Evolutionary conservation across 352 stramenopile genomes (phyloP).

Genomic region (Phytophthora pinifolia): DNA sequence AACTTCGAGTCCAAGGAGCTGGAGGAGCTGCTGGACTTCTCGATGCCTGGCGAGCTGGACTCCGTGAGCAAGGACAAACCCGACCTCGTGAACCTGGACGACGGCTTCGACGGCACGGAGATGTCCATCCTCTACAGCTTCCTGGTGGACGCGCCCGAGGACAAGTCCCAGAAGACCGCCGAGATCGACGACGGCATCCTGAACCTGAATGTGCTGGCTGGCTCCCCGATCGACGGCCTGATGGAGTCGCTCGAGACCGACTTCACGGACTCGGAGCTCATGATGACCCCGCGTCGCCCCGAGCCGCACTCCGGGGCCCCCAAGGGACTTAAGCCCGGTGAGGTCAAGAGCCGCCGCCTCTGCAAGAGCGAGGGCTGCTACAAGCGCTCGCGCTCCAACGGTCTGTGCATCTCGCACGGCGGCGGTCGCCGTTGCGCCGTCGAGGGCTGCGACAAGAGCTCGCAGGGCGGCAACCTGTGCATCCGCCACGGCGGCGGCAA

Average conservation of each 20-base stretch:
- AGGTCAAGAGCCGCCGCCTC: slow-evolving; percentile 49
- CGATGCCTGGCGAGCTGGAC: slow-evolving; percentile 61
- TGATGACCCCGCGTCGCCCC: slow-evolving; percentile 43
- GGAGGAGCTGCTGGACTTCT: slow-evolving; percentile 77
- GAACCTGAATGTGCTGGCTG: slow-evolving; percentile 74
- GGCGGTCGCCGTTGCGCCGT: slow-evolving; percentile 77
- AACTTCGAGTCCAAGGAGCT: slow-evolving; percentile 70
- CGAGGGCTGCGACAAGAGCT: slow-evolving; percentile 81
- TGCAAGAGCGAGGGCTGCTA: slow-evolving; percentile 80
- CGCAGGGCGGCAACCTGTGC: slow-evolving; percentile 80
- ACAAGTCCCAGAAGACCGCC: slow-evolving; percentile 55
- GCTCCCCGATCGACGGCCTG: slow-evolving; percentile 62
- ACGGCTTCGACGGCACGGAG: slow-evolving; percentile 83
- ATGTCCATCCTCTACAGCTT: slow-evolving; percentile 90
- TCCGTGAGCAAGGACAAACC: slow-evolving; percentile 68
- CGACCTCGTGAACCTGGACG: slow-evolving; percentile 73
- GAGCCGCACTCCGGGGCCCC: slow-evolving; percentile 19
- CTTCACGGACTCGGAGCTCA: slow-evolving; percentile 71
- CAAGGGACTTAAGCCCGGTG: slow-evolving; percentile 16
- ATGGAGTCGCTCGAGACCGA: slow-evolving; percentile 76
- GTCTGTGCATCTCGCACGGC: slow-evolving; percentile 85
- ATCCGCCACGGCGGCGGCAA: slow-evolving; percentile 87
- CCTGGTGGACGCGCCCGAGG: slow-evolving; percentile 71
- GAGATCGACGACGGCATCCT: slow-evolving; percentile 70
- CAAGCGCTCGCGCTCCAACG: slow-evolving; percentile 87